These are phyloP conservation scores for Scytalidium sp. DNA, from an alignment of 2,329 filamentous ascomycete genomes.

Conservation along the genomic window DNA sequence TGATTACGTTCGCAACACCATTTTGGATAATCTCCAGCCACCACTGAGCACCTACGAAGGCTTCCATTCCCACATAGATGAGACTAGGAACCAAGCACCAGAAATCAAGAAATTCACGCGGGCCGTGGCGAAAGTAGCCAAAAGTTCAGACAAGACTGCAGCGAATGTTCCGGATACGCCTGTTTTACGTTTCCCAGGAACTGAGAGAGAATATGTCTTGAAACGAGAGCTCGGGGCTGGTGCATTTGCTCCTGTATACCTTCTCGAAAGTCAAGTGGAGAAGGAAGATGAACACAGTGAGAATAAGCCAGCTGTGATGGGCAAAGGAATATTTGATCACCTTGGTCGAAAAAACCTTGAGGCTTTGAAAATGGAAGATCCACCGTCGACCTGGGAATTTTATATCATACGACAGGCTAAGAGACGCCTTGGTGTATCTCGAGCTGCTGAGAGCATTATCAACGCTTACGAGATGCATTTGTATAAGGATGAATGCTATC, in stretches of 20 bases:
- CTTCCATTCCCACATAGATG: slow-evolving; percentile 70
- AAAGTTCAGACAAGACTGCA: slow-evolving; percentile 53
- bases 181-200: slow-evolving; percentile 64
- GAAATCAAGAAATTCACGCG: slow-evolving; percentile 85
- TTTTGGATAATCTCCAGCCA: slow-evolving; percentile 72
- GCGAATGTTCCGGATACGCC: slow-evolving; percentile 58
- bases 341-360: slow-evolving; percentile 59
- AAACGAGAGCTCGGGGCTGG: slow-evolving; percentile 87
- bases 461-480: slow-evolving; percentile 87
- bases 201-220: slow-evolving; percentile 68
- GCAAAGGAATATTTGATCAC: slow-evolving; percentile 58
- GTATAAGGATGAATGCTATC: slow-evolving; percentile 84
- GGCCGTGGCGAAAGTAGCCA: slow-evolving; percentile 39
- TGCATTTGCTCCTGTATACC: slow-evolving; percentile 92
- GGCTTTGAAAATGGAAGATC: slow-evolving; percentile 92
- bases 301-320: slow-evolving; percentile 47
- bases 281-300: slow-evolving; percentile 43
- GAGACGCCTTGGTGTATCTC: slow-evolving; percentile 68
- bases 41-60: slow-evolving; percentile 72
- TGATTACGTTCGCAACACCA: slow-evolving; percentile 67
- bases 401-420: slow-evolving; percentile 88
- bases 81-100: slow-evolving; percentile 61
- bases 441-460: slow-evolving; percentile 75
- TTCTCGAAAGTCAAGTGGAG: slow-evolving; percentile 70
- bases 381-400: slow-evolving; percentile 91